Percentiles rank a stretch among this genome's conserved stretches.
phyloP scores from a whole-genome alignment of 2,329 filamentous ascomycete species.

The Hawksworthiomyces lignivorus region DNA sequence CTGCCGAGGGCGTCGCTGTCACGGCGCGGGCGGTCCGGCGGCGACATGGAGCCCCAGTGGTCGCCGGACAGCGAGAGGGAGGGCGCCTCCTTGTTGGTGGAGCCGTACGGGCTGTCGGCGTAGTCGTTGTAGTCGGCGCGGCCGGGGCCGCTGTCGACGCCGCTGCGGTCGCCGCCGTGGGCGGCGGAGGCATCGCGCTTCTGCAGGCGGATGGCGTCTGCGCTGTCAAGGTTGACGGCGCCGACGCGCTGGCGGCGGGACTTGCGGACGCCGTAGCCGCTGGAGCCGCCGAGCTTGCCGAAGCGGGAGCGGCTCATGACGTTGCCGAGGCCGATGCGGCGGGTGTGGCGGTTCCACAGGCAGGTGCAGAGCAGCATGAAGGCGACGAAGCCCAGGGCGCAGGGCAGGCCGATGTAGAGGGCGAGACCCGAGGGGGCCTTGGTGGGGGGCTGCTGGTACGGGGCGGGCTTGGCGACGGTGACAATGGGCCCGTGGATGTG shows the following conservation, averaged over 20 bases:
- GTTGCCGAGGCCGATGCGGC: slow-evolving; percentile 42
- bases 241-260: slow-evolving; percentile 26
- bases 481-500: slow-evolving; percentile 34
- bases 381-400: slow-evolving; percentile 38
- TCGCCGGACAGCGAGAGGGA: slow-evolving; percentile 2
- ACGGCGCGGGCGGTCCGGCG: slow-evolving; percentile 21
- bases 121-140: slow-evolving; percentile 9
- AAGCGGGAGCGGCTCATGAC: slow-evolving; percentile 36
- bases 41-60: slow-evolving; percentile 4
- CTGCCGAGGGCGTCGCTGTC: slow-evolving; percentile 45
- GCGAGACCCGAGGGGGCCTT: slow-evolving; percentile 30
- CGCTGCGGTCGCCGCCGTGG: slow-evolving; percentile 17
- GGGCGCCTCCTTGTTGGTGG: no score
- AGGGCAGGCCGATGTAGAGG: slow-evolving; percentile 46
- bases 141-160: slow-evolving; percentile 18
- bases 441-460: slow-evolving; percentile 23
- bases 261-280: slow-evolving; percentile 36
- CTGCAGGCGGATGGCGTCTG: slow-evolving; percentile 39
- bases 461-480: slow-evolving; percentile 29
- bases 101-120: no score
- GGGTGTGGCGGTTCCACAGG: slow-evolving; percentile 47
- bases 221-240: slow-evolving; percentile 24
- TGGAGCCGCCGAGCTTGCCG: slow-evolving; percentile 15
- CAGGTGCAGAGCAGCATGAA: slow-evolving; percentile 46
- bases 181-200: slow-evolving; percentile 24